Conservation (phyloP, 768 basidiomycete species). For the Clitopilus passeckerianus region DNA sequence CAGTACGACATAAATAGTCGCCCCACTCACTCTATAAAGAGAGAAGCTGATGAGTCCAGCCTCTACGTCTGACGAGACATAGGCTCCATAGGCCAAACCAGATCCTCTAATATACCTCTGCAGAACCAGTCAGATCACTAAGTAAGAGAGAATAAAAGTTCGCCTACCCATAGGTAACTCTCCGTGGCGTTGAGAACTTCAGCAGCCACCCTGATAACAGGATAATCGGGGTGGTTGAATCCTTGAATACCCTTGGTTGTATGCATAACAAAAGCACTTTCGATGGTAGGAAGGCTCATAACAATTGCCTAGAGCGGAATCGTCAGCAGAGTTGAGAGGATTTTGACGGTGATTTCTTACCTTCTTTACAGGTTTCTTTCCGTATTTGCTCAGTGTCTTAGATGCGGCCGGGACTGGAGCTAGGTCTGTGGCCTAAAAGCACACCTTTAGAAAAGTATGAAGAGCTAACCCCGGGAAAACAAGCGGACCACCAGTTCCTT, state of each 20-base stretch:
- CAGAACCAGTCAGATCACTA: background rate
- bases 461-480: background rate
- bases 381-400: conserved; percentile 71
- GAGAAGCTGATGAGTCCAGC: conserved; percentile 71
- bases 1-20: background rate
- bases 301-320: conserved; percentile 58
- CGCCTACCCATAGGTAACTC: conserved; percentile 84
- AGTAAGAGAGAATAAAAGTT: background rate
- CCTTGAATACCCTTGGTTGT: conserved; percentile 76
- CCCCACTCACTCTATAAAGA: conserved; percentile 64
- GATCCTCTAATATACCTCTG: conserved; percentile 89
- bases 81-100: conserved; percentile 93
- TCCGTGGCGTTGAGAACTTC: conserved; percentile 92
- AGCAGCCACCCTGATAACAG: conserved; percentile 78
- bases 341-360: conserved; percentile 29
- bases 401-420: conserved; percentile 60
- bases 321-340: background rate
- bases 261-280: conserved; percentile 83
- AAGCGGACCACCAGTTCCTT: conserved; percentile 49
- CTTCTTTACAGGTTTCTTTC: conserved; percentile 67
- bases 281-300: conserved; percentile 88
- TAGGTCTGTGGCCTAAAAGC: conserved; percentile 44
- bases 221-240: conserved; percentile 77
- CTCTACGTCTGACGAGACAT: conserved; percentile 69
- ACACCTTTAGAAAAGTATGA: conserved; percentile 3